Conservation (phyloP, 106 monocot species). For the Posidonia australis region DNA sequence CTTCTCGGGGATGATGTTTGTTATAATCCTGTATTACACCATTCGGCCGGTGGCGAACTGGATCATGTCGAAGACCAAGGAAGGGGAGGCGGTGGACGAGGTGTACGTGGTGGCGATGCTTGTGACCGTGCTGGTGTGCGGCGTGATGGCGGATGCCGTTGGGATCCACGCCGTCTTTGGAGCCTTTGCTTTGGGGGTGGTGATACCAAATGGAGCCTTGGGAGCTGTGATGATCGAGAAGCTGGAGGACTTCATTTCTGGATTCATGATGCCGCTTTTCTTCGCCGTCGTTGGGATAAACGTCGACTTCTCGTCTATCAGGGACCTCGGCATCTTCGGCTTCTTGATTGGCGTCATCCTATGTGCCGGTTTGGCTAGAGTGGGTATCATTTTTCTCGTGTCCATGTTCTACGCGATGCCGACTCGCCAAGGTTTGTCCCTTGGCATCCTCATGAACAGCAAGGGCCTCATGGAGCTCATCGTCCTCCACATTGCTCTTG, state of each 20-base stretch:
- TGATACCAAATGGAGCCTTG: slow-evolving; percentile 29
- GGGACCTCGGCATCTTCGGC: not conserved
- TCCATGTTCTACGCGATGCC: slow-evolving; percentile 17
- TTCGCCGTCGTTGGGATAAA: slow-evolving; percentile 12
- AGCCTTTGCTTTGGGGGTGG: slow-evolving; percentile 30
- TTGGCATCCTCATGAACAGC: slow-evolving; percentile 38
- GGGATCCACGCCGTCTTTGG: slow-evolving; percentile 34
- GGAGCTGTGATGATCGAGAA: slow-evolving; percentile 19
- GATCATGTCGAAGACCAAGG: slow-evolving; percentile 12
- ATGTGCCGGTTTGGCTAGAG: not conserved
- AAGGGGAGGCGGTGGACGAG: slow-evolving; percentile 22
- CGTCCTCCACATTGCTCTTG: slow-evolving; percentile 28
- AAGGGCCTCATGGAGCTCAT: slow-evolving; percentile 36
- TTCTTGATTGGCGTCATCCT: slow-evolving; percentile 4
- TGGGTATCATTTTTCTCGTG: slow-evolving; percentile 1
- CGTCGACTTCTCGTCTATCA: not conserved
- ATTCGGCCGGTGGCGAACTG: slow-evolving; percentile 10
- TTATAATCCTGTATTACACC: slow-evolving; percentile 4
- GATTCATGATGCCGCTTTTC: slow-evolving; percentile 28
- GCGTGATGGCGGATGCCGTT: slow-evolving; percentile 12
- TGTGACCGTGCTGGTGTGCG: slow-evolving; percentile 13
- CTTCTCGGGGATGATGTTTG: slow-evolving; percentile 14
- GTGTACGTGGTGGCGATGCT: slow-evolving; percentile 19
- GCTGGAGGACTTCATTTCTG: slow-evolving; percentile 20
- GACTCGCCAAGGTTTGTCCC: slow-evolving; percentile 11